phyloP scores from a whole-genome alignment of 805 yeast species.

The Hanseniaspora clermontiae region DNA sequence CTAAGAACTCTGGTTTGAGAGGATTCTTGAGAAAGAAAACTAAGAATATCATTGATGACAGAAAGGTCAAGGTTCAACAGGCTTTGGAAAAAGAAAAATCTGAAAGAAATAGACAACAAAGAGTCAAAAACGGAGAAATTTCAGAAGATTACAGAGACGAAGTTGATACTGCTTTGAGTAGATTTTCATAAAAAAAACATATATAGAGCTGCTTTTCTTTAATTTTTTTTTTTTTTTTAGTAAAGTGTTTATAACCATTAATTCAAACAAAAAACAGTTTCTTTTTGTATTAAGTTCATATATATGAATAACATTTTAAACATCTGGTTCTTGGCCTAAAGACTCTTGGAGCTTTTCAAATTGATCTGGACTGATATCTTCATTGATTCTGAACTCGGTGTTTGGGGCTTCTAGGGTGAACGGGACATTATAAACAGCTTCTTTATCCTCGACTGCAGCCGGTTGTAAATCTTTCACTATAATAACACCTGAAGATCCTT shows the following conservation, averaged over 20 bases:
- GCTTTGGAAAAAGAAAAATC: slow-evolving; percentile 65
- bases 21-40: slow-evolving; percentile 70
- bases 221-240: no score
- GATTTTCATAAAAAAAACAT: slow-evolving; percentile 27
- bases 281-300: neutral
- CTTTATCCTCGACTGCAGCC: slow-evolving; percentile 63
- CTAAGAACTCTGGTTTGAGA: slow-evolving; percentile 74
- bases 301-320: neutral
- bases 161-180: slow-evolving; percentile 31
- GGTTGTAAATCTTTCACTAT: slow-evolving; percentile 55
- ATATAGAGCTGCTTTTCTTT: neutral
- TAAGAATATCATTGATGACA: slow-evolving; percentile 73
- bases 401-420: neutral
- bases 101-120: slow-evolving; percentile 41
- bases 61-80: slow-evolving; percentile 62
- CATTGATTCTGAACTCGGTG: neutral
- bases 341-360: slow-evolving; percentile 17
- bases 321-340: slow-evolving; percentile 14
- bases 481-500: slow-evolving; percentile 56
- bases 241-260: no score
- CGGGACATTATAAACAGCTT: slow-evolving; percentile 46
- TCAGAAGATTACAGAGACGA: slow-evolving; percentile 38
- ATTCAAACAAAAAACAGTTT: no score
- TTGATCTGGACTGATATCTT: slow-evolving; percentile 14
- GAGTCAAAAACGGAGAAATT: slow-evolving; percentile 37